Evolutionary conservation across 2,329 filamentous ascomycete species (phyloP), one percentile per base, ranked within the genome.

Genomic region (Metarhizium guizhouense): DNA sequence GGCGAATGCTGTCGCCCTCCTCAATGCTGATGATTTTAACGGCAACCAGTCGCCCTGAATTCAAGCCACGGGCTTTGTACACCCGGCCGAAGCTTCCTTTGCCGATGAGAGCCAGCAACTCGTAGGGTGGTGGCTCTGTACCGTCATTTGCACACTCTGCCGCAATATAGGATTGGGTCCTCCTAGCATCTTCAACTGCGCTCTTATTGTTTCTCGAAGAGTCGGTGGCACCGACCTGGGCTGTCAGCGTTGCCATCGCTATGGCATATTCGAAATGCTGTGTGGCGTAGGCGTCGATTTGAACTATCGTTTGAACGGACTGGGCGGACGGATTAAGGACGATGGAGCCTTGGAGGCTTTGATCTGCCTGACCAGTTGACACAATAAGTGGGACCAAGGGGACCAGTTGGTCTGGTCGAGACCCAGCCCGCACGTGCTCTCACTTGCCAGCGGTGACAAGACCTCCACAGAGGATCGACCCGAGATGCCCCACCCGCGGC

Each of bases 11-110:
- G 67, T 90, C 87, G 56, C 80, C 79, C 61, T 85, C 85, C 64
- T 91, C 87, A 51, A 90, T 85, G 67, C 89, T 85, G 65, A 89
- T 87, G 61, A 90, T 88, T 71, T 91, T 89, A 60, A 88, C 78
- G 7, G 86, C 84, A 14, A 88, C 84, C 29, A 86, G 68, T 57
- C 76, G 64, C 40, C 67, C 64, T 3, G 72, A 73, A 38, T 69
- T 72, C 32, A 72, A 52, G 25, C 72, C 68, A 18, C 69, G 73
- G 34, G 77, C 84, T 68, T 87, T 88, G 71, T 87, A 90, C n/a
- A 89, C 86, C 40, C 85, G 80, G 4, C 86, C 86, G 65, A 86
- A 89, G 58, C 81, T 83, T 49, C 86, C 86, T 67, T 89, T 89
- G 53, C 86, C 86, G 62, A 88, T 88, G 52, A 89, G 74, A 67